A percentile compares a stretch with the other conserved stretches of the same genome.
Conservation (phyloP, 2,329 filamentous ascomycete species). For the Hortaea sp. region DNA sequence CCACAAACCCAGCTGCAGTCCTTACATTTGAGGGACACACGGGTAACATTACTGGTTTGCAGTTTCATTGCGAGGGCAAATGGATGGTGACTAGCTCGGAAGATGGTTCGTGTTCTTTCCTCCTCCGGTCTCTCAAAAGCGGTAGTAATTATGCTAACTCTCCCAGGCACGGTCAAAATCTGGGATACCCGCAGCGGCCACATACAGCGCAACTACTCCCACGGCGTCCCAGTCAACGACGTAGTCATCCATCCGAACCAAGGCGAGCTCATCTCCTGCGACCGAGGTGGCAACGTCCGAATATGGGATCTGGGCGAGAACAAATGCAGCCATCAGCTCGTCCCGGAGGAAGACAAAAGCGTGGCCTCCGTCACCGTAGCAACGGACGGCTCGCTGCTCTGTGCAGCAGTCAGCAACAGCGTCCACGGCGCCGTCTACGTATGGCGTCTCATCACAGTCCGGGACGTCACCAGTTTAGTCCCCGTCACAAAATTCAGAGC, state of each 20-base stretch:
- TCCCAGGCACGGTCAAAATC: slow-evolving; percentile 67
- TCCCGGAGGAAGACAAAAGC: slow-evolving; percentile 89
- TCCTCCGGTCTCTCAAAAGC: too few relatives aligned
- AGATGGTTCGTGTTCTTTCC: slow-evolving; percentile 48
- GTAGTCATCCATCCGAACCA: slow-evolving; percentile 99
- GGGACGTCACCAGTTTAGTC: slow-evolving; percentile 71
- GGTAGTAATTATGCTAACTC: background rate
- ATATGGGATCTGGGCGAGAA: slow-evolving; percentile 98
- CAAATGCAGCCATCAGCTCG: slow-evolving; percentile 90
- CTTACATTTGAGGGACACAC: slow-evolving; percentile 94
- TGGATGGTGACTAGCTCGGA: slow-evolving; percentile 99
- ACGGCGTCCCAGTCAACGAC: slow-evolving; percentile 84
- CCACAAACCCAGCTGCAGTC: slow-evolving; percentile 87
- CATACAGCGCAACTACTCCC: slow-evolving; percentile 86
- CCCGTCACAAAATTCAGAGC: slow-evolving; percentile 83
- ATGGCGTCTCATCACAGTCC: slow-evolving; percentile 81
- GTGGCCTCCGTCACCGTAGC: slow-evolving; percentile 93
- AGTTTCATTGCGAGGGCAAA: slow-evolving; percentile 97
- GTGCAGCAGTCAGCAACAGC: slow-evolving; percentile 71
- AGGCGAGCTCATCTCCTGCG: slow-evolving; percentile 93
- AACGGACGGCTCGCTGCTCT: slow-evolving; percentile 83
- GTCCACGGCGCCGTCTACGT: slow-evolving; percentile 88
- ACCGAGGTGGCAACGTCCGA: slow-evolving; percentile 80
- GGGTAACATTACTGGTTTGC: slow-evolving; percentile 89
- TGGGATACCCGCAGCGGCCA: slow-evolving; percentile 84